A percentile compares a stretch with the other conserved stretches of the same genome.
These are phyloP conservation scores for Dioscorea zingiberensis DNA, from an alignment of 106 monocot genomes.

Conservation along the genomic window DNA sequence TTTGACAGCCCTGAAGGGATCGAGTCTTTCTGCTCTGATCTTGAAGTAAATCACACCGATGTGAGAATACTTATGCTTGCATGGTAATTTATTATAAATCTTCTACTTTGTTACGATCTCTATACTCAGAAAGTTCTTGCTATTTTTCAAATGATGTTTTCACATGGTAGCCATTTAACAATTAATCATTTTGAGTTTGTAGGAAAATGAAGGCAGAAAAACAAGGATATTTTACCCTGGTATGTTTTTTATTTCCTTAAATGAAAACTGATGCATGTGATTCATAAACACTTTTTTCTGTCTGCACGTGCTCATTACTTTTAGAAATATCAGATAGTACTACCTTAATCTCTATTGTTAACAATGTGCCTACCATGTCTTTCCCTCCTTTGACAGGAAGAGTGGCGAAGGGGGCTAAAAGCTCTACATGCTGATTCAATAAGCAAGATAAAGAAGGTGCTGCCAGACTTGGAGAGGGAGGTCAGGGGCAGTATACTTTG, in stretches of 20 bases:
- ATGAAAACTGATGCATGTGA: too few relatives aligned
- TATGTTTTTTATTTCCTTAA: conserved; percentile 10
- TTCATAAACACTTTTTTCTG: too few relatives aligned
- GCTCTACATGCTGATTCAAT: conserved; percentile 14
- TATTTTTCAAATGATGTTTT: neutral
- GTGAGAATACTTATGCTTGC: conserved; percentile 97
- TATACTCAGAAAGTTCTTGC: neutral
- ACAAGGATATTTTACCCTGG: conserved; percentile 90
- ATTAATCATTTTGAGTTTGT: neutral
- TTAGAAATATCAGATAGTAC: too few relatives aligned
- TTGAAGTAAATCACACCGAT: conserved; percentile 82
- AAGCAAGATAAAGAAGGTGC: conserved; percentile 10
- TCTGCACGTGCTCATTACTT: too few relatives aligned
- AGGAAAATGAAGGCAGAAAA: conserved; percentile 91
- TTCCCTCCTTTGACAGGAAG: conserved; percentile 7
- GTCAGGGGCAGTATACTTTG: neutral
- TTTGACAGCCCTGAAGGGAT: conserved; percentile 90
- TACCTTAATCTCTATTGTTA: too few relatives aligned
- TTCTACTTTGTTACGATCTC: neutral
- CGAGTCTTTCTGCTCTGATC: conserved; percentile 70
- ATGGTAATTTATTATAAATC: conserved; percentile 54
- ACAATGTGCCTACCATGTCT: too few relatives aligned
- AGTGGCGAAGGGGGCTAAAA: conserved; percentile 18
- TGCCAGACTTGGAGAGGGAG: conserved; percentile 13
- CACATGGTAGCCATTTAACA: neutral